Percentiles rank a stretch among this genome's conserved stretches.
Evolutionary conservation across 139 green algal species (phyloP).

Genomic region (Tetraselmis striata): DNA sequence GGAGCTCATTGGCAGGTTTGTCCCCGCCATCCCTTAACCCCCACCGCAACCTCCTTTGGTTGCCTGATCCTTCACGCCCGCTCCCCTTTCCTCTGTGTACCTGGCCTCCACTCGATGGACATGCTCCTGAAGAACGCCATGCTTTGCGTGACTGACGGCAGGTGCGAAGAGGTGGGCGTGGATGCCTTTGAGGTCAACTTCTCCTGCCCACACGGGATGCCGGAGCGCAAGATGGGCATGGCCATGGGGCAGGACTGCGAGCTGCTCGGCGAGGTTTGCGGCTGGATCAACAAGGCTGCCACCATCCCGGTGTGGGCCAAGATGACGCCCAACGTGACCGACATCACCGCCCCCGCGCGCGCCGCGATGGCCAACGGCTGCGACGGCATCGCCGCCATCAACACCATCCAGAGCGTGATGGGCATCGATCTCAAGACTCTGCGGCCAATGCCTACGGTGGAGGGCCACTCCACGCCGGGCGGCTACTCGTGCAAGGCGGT

Average conservation of each 20-base stretch:
- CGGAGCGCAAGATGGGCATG: conserved; percentile 80
- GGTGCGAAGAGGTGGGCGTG: conserved; percentile 76
- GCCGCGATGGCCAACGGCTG: conserved; percentile 40
- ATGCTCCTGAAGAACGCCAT: no score
- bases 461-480: conserved; percentile 70
- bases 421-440: conserved; percentile 92
- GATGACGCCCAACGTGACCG: conserved; percentile 98
- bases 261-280: conserved; percentile 69
- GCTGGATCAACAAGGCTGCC: conserved; percentile 81
- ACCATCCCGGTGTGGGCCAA: conserved; percentile 94
- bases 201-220: conserved; percentile 90
- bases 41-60: no score
- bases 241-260: conserved; percentile 61
- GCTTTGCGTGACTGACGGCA: no score
- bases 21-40: no score
- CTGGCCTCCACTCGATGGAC: no score
- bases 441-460: conserved; percentile 61
- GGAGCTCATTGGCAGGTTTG: conserved; percentile 82
- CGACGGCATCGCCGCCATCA: conserved; percentile 72
- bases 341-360: conserved; percentile 67
- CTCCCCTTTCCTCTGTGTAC: no score
- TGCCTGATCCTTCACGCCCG: no score
- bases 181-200: conserved; percentile 98
- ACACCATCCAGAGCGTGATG: conserved; percentile 86
- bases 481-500: conserved; percentile 81